Percentiles rank a stretch among this genome's conserved stretches.
Evolutionary conservation across 2,329 filamentous ascomycete species (phyloP).

Genomic region (Penicillium expansum): DNA sequence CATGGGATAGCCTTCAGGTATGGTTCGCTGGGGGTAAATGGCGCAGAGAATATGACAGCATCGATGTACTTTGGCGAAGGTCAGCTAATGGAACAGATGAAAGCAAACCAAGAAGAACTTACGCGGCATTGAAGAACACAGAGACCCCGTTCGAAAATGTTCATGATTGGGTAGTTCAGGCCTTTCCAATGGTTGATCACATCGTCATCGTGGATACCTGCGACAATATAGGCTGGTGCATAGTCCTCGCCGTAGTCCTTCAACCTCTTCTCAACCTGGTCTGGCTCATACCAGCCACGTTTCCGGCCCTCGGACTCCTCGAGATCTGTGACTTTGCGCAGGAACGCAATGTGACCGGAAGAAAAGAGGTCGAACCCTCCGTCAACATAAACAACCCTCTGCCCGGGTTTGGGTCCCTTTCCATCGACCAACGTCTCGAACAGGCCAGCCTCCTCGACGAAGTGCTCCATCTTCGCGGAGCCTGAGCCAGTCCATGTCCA

Average conservation of each 20-base stretch:
- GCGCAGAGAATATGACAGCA: conserved; percentile 83
- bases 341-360: conserved; percentile 93
- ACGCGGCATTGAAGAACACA: conserved; percentile 94
- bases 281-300: conserved; percentile 71
- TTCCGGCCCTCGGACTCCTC: conserved; percentile 68
- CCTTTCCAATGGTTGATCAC: conserved; percentile 97
- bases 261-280: conserved; percentile 61
- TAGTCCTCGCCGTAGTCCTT: conserved; percentile 69
- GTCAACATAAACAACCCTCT: conserved; percentile 90
- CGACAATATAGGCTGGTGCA: conserved; percentile 79
- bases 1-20: conserved; percentile 76
- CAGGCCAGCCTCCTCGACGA: conserved; percentile 58
- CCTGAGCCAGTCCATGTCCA: conserved; percentile 69
- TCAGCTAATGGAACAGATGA: not conserved
- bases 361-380: conserved; percentile 97
- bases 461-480: conserved; percentile 36
- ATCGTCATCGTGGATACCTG: conserved; percentile 88
- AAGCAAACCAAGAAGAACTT: conserved; percentile 31
- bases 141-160: conserved; percentile 91
- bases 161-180: conserved; percentile 99
- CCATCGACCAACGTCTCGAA: conserved; percentile 71
- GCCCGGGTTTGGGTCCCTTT: conserved; percentile 68
- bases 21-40: conserved; percentile 75
- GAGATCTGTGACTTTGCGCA: conserved; percentile 69
- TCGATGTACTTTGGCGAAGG: conserved; percentile 67